phyloP scores from a whole-genome alignment of 768 basidiomycete species.

The Mycena amicta region DNA sequence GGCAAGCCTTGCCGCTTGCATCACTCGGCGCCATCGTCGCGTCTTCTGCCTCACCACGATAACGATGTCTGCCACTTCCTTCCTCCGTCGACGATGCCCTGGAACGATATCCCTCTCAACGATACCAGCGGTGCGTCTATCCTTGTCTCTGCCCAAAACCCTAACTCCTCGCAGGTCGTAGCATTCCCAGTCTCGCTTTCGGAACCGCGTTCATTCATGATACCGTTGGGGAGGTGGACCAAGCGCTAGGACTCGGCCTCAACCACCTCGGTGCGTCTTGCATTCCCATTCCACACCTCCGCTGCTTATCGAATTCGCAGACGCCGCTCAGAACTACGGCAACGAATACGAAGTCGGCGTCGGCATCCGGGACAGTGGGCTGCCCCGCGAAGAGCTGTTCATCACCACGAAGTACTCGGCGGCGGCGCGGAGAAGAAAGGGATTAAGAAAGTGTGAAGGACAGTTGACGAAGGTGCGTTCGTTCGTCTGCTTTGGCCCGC shows the following conservation, averaged over 20 bases:
- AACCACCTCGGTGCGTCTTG: constrained; percentile 55
- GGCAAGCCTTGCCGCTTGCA: no score
- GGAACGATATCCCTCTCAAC: constrained; percentile 59
- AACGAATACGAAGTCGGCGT: constrained; percentile 62
- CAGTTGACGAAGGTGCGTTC: constrained; percentile 56
- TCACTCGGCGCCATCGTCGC: background rate
- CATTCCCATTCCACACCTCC: background rate
- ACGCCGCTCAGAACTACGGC: constrained; percentile 63
- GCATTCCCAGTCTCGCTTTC: constrained; percentile 58
- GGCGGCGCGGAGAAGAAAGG: constrained; percentile 41
- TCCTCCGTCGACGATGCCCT: constrained; percentile 50
- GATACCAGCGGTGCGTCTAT: constrained; percentile 45
- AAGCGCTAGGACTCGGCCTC: constrained; percentile 64
- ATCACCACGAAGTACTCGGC: constrained; percentile 72
- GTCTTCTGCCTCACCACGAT: background rate
- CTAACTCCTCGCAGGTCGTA: constrained; percentile 36
- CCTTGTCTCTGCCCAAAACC: background rate
- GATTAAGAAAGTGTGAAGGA: constrained; percentile 57
- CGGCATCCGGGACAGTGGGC: constrained; percentile 57
- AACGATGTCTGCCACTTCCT: background rate
- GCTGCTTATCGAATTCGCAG: constrained; percentile 31
- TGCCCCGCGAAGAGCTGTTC: constrained; percentile 57
- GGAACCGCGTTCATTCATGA: constrained; percentile 67
- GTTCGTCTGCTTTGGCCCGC: background rate
- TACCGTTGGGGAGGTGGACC: constrained; percentile 56